Evolutionary conservation across 148 eudicot genomes (phyloP), one percentile per base, ranked within the genome.

Genomic region (Cornus suecica): DNA sequence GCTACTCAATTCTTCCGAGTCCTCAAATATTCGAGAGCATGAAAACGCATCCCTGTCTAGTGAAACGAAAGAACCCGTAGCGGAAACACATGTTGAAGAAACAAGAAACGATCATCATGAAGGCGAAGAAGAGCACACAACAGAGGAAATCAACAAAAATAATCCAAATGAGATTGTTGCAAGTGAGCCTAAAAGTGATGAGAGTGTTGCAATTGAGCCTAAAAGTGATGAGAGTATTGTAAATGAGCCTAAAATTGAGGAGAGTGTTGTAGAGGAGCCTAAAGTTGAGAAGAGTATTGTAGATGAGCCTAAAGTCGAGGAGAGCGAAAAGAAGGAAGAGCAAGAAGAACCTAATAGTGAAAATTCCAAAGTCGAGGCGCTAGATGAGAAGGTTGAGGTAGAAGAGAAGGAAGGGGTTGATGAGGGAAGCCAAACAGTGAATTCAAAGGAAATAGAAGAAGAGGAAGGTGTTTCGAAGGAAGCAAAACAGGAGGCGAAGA

Each of bases 231-330:
- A 41, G 45, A 9, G 45, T 41, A 41, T 41, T 41, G 45, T 9
- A 9, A 41, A 4, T 9, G 45, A 41, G 45, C n/a, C n/a, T n/a
- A n/a, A n/a, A n/a, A n/a, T n/a, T n/a, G 42, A 37, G 42, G 42
- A 37, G 42, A 37, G 42, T 37, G 6, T 37, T 37, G 42, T 10
- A 37, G 42, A 10, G 6, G 42, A 37, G 37, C 37, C 37, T 32
- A 32, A 32, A 3, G 37, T 32, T 32, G 37, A 32, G 37, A 8
- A 32, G 37, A 32, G 37, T 8, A 3, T 32, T 32, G 37, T 32
- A 32, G 37, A 8, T 32, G 37, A 32, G 42, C 42, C 42, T 37
- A 52, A n/a, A 52, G 71, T 30, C 20, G 77, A 74, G 15, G 77
- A 74, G 15, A 29, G 70, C 10, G 67, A 61, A 8, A 8, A 58